phyloP scores from a whole-genome alignment of 2,329 filamentous ascomycete species.

The Alternaria longipes region DNA sequence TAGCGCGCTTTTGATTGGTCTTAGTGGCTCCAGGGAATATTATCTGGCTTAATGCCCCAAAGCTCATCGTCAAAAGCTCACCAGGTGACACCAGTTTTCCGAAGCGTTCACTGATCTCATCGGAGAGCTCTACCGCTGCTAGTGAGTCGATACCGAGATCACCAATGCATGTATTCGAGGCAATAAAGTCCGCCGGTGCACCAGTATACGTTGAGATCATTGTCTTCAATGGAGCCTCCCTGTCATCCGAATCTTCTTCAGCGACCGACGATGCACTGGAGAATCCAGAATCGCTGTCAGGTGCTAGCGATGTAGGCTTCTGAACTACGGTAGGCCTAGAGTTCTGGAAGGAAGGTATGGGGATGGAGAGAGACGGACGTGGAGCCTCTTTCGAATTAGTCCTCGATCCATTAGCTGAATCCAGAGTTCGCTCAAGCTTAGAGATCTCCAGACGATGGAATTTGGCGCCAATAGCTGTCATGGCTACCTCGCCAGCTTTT shows the following conservation, averaged over 20 bases:
- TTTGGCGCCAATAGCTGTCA: slow-evolving; percentile 19
- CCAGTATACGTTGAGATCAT: slow-evolving; percentile 25
- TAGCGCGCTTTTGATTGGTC: not conserved
- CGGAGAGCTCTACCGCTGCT: slow-evolving; percentile 21
- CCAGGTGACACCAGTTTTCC: slow-evolving; percentile 6
- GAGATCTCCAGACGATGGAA: slow-evolving; percentile 25
- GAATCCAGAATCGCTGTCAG: slow-evolving; percentile 6
- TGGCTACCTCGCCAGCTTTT: slow-evolving; percentile 11
- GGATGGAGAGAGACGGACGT: not conserved
- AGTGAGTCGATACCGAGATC: slow-evolving; percentile 32
- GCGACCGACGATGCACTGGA: slow-evolving; percentile 8
- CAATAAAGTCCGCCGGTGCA: slow-evolving; percentile 12
- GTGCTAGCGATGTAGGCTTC: not conserved
- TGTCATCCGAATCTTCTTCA: slow-evolving; percentile 7
- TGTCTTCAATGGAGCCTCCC: slow-evolving; percentile 12
- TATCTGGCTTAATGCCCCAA: slow-evolving; percentile 9
- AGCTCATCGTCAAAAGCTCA: slow-evolving; percentile 10
- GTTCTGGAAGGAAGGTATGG: not conserved
- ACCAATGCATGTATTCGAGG: slow-evolving; percentile 13
- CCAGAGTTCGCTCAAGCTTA: slow-evolving; percentile 18
- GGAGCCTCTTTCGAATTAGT: not conserved
- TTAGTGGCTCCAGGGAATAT: not conserved
- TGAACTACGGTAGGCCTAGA: not conserved
- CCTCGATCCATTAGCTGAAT: slow-evolving; percentile 12
- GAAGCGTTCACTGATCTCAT: slow-evolving; percentile 13